Base-by-base conservation (phyloP, 164 flowering plant genomes). In the Brasenia schreberi region DNA sequence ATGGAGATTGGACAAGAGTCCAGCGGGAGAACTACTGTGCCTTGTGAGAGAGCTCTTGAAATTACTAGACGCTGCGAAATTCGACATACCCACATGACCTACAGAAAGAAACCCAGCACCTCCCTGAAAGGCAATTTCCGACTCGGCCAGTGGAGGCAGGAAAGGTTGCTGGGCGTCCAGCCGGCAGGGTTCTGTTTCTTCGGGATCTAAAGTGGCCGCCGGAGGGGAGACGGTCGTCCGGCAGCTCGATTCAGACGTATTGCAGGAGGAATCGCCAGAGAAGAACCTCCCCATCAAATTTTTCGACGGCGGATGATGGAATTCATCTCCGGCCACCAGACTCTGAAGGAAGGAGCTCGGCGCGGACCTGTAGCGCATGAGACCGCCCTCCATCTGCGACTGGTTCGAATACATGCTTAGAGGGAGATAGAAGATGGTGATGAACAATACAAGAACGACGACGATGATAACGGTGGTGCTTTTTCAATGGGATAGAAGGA, bases 1-100 rank as follows among this genome's bases (percentile, higher is more conserved):
- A 52, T 77, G 42, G 65, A 82, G 81, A 42, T 83, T 78, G 65
- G 75, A 73, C 18, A 87, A 73, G 63, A 89, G 83, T 0, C 88
- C 89, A 39, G 96, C 93, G 0, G 96, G 96, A 14, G 90, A 86
- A 75, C 96, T 89, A 62, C 84, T 82, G 61, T 86, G 96, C 10
- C 96, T 49, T 14, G 56, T 68, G 83, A 89, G 62, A 1, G 83
- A 39, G 59, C 66, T 61, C 44, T 71, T 76, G 39, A 76, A 64
- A 64, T 63, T 69, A 66, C 49, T 61, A 23, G 71, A 49, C 45
- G 72, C 61, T 12, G 71, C 60, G 43, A 44, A 23, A 23, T 14
- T 14, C 12, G 12, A 9, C 56, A 49, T 14, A 1, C 56, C 56
- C 56, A 49, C 16, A 49, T 49, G 56, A 14, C 56, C 56, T 9